These are phyloP conservation scores for Monosporascus cannonballus DNA, from an alignment of 2,329 filamentous ascomycete genomes.

Conservation along the genomic window DNA sequence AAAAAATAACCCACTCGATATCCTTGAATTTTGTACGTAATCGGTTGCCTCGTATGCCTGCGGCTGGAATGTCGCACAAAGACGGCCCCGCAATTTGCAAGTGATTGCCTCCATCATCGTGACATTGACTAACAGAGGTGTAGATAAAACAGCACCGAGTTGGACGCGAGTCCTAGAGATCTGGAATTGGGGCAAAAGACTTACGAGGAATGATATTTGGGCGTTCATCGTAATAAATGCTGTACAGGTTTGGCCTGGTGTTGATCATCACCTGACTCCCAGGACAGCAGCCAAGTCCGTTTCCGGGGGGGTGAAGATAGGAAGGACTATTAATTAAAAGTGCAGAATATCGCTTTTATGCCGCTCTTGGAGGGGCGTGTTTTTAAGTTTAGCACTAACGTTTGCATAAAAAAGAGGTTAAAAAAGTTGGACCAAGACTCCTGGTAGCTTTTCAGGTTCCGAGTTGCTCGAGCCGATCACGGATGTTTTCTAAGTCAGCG, in stretches of 20 bases:
- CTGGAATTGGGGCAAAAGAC: neutral
- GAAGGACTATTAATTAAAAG: no score
- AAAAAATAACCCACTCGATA: neutral
- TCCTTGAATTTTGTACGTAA: neutral
- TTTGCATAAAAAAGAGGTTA: neutral
- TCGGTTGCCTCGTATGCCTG: neutral
- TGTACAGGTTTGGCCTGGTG: neutral
- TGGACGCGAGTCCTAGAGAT: neutral
- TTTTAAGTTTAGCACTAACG: neutral
- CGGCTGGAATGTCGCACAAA: neutral
- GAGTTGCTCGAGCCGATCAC: no score
- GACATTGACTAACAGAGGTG: neutral
- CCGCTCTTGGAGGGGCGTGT: neutral
- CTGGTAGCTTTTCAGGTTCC: no score
- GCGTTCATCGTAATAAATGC: slow-evolving; percentile 22
- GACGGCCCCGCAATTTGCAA: no score
- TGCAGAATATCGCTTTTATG: no score
- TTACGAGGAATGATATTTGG: slow-evolving; percentile 30
- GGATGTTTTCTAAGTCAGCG: neutral
- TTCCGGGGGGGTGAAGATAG: neutral
- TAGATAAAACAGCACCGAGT: neutral
- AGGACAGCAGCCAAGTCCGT: neutral
- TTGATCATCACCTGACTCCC: neutral
- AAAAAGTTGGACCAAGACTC: no score
- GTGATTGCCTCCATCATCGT: no score